Conservation (phyloP, 306 rosid species). For the Myrica gale region DNA sequence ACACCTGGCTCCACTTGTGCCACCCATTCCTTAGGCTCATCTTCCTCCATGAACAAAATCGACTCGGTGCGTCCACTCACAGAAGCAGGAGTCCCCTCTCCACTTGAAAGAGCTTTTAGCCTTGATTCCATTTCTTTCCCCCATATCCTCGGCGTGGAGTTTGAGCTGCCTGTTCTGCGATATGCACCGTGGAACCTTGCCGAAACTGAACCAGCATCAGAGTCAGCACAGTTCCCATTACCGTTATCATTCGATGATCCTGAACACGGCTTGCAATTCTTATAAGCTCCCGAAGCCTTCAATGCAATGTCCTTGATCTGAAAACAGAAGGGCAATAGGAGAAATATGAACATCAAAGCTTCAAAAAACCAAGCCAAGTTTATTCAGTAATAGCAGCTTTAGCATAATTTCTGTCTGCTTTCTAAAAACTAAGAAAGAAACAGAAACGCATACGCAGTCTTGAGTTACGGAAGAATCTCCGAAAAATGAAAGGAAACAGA, state of each 20-base stretch:
- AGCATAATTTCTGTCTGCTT: background rate
- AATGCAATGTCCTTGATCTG: constrained; percentile 98
- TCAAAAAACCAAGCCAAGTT: constrained; percentile 1
- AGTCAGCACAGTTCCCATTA: constrained; percentile 57
- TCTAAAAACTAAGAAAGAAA: background rate
- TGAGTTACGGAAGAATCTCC: background rate
- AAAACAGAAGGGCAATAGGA: background rate
- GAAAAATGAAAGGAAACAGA: background rate
- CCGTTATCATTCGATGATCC: constrained; percentile 55
- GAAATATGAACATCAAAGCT: background rate
- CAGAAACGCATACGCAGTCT: background rate
- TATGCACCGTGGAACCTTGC: constrained; percentile 75
- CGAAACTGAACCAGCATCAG: constrained; percentile 76
- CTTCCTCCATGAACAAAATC: constrained; percentile 85
- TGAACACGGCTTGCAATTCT: constrained; percentile 89
- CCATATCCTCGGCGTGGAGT: constrained; percentile 86
- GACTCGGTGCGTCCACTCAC: constrained; percentile 81
- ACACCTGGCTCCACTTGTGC: constrained; percentile 99
- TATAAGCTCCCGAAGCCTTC: constrained; percentile 94
- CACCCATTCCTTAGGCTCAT: constrained; percentile 91
- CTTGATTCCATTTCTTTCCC: constrained; percentile 81
- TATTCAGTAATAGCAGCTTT: constrained; percentile 2
- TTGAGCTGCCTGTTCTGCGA: constrained; percentile 74
- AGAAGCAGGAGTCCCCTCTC: constrained; percentile 92
- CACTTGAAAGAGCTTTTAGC: constrained; percentile 82